phyloP scores from a whole-genome alignment of 352 stramenopile species.

The Phytophthora citricola region DNA sequence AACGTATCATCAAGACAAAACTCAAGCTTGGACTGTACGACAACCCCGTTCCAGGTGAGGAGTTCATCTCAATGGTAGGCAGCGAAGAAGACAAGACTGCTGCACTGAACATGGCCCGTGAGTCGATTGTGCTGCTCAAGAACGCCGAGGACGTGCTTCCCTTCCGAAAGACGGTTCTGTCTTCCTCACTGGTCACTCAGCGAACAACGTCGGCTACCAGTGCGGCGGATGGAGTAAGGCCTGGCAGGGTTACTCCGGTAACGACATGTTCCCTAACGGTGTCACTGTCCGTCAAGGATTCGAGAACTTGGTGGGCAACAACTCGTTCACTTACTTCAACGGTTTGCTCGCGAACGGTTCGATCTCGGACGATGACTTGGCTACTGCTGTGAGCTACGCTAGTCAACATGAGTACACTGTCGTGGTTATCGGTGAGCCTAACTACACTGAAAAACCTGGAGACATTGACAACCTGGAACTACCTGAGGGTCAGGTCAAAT shows the following conservation, averaged over 20 bases:
- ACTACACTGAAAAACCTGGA: constrained; percentile 86
- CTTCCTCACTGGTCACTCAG: constrained; percentile 69
- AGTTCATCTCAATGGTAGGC: constrained; percentile 50
- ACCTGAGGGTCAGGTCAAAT: constrained; percentile 69
- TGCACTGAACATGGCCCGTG: constrained; percentile 68
- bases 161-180: constrained; percentile 39
- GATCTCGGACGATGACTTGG: constrained; percentile 51
- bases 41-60: constrained; percentile 50
- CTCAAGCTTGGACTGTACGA: constrained; percentile 70
- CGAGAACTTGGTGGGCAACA: constrained; percentile 35
- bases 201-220: constrained; percentile 65
- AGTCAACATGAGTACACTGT: constrained; percentile 61
- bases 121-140: constrained; percentile 82
- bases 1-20: constrained; percentile 77
- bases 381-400: constrained; percentile 54
- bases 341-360: constrained; percentile 55
- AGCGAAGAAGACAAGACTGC: constrained; percentile 45
- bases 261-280: constrained; percentile 59
- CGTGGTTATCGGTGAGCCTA: constrained; percentile 71
- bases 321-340: constrained; percentile 60
- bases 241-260: constrained; percentile 82
- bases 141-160: constrained; percentile 64
- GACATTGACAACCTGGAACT: constrained; percentile 81
- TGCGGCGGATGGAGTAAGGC: constrained; percentile 80
- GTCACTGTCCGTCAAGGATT: constrained; percentile 57